A percentile compares a stretch with the other conserved stretches of the same genome.
These are phyloP conservation scores for Arctium minus DNA, from an alignment of 129 eudicot species.

Conservation along the genomic window DNA sequence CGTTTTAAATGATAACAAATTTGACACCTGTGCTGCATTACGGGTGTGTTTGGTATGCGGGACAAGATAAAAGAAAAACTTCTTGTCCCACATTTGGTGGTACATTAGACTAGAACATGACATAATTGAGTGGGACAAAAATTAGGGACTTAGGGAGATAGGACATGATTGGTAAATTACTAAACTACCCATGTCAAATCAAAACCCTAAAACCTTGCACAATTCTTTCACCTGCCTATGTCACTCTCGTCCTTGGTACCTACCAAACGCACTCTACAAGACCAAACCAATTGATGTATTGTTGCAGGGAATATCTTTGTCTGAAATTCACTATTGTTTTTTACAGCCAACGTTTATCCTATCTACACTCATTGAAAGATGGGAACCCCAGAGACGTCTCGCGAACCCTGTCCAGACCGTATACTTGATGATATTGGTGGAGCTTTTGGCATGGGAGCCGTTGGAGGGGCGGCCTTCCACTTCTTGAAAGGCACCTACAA, in stretches of 20 bases:
- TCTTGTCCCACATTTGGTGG: too few species aligned
- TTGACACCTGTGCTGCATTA: too few species aligned
- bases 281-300: not conserved
- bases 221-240: too few species aligned
- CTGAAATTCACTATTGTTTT: not conserved
- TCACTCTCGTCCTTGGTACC: too few species aligned
- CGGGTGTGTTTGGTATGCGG: too few species aligned
- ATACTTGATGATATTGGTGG: conserved; percentile 79
- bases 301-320: not conserved
- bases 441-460: conserved; percentile 91
- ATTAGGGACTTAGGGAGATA: not conserved
- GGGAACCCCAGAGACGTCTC: conserved; percentile 86
- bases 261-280: too few species aligned
- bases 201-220: not conserved
- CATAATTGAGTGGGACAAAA: too few species aligned
- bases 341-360: not conserved
- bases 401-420: conserved; percentile 89
- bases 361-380: conserved; percentile 16
- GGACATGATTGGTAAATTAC: not conserved
- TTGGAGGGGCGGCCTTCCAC: conserved; percentile 87
- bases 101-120: too few species aligned
- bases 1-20: too few species aligned
- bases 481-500: conserved; percentile 68
- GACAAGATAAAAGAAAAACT: too few species aligned
- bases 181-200: not conserved